Base-by-base conservation (phyloP, 306 rosid species). In the Cicer chorassanicum region DNA sequence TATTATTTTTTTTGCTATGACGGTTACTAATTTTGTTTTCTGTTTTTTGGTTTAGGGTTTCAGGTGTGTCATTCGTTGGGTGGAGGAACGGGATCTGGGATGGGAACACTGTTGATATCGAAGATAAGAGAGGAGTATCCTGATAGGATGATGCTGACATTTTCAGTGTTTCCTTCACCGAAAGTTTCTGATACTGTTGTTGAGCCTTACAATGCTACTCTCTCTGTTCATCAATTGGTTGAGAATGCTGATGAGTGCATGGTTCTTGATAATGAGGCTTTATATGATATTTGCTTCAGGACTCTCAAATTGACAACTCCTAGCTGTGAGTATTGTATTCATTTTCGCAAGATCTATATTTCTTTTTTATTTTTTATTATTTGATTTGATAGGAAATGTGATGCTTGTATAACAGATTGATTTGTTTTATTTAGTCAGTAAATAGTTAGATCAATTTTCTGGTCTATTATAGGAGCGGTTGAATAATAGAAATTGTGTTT, bases 191-290 rank as follows among this genome's bases (percentile, higher is more conserved):
- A 86, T 48, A 86, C 90, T 43, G 90, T 86, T 9, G 90, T 86
- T 7, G 87, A 86, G 83, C 90, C 90, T 21, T 86, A 86, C 34
- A 86, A 86, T 76, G 90, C 90, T 19, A 86, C 90, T 44, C 88
- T 86, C 21, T 86, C 90, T 24, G 88, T 86, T 64, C 90, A 86
- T 65, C 90, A 86, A 75, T 69, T 86, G 82, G 90, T 86, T 64
- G 90, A 86, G 80, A 86, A 86, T 59, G 90, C 90, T 39, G 90
- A 86, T 49, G 90, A 86, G 60, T 84, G 90, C 12, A 86, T 86
- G 90, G 90, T 86, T 36, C 72, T 86, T 16, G 90, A 86, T 68
- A 86, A 86, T 13, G 90, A 86, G 77, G 90, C 90, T 12, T 50
- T 86, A 8, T 86, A 86, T 69, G 90, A 86, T 65, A 86, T 86